Base-by-base conservation (phyloP, 1,284 basidiomycete species). In the Trametes versicolor region DNA sequence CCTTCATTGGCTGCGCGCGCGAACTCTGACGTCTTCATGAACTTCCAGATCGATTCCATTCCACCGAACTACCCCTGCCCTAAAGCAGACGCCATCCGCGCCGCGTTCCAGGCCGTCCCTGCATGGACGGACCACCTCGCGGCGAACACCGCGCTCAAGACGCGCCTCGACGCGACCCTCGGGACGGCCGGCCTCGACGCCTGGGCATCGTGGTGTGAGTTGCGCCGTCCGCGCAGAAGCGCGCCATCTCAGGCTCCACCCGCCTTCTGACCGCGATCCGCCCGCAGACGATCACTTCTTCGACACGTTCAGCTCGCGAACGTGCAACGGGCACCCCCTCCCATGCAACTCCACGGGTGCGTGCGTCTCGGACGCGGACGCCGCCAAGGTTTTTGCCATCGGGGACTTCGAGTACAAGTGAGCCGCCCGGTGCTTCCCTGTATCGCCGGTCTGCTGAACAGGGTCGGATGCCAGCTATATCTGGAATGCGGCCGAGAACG, bases 381-480 rank as follows among this genome's bases (percentile, higher is more conserved):
- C 83, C 2, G 67, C 74, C 10, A 72, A 68, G 13, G 85, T 85
- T 4, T 82, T 82, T 66, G 75, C 74, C 7, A 76, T 79, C 54
- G 79, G 79, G 13, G 83, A 85, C 66, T 84, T 69, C 82, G 84
- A 85, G 68, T 86, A 85, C 75, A 81, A 86, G 84, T 83, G 53
- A 41, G 80, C 48, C 19, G 7, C 15, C 15, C 23, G 1, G 29
- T 29, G 27, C 19, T 64, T 49, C 47, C 29, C 37, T 27, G n/a
- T 29, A 47, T 47, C 49, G 32, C 45, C 21, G 58, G 56, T n/a
- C 49, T 49, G 48, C 49, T 49, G 48, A 43, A n/a, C 29, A 32
- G 34, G 43, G n/a, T 5, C 32, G 49, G 53, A 13, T 52, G 29
- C 60, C 25, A 85, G 85, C 64, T 85, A 86, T 71, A 84, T 85